phyloP scores from a whole-genome alignment of 805 yeast species.

The Yueomyces sp. region DNA sequence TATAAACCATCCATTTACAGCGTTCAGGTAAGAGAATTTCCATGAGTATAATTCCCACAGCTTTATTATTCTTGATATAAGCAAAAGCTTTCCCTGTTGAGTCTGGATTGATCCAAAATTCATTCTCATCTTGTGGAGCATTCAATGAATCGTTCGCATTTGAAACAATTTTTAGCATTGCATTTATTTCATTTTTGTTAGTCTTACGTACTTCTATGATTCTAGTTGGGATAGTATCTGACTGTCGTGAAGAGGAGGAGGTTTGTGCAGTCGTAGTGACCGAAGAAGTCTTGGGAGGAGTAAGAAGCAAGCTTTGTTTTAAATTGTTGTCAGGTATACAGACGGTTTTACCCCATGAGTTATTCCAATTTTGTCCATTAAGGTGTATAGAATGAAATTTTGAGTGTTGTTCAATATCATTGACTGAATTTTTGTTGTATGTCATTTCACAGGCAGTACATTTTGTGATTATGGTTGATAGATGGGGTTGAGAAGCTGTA shows the following conservation, averaged over 20 bases:
- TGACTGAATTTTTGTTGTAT: constrained; percentile 8
- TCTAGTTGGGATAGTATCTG: neutral
- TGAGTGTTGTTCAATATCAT: constrained; percentile 26
- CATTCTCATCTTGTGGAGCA: constrained; percentile 39
- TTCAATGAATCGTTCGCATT: constrained; percentile 47
- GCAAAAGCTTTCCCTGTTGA: constrained; percentile 35
- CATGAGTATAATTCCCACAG: constrained; percentile 44
- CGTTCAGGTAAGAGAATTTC: constrained; percentile 27
- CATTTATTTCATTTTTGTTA: constrained; percentile 19
- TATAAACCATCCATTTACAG: constrained; percentile 49
- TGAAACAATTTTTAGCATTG: constrained; percentile 30
- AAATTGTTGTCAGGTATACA: neutral
- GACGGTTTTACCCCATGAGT: constrained; percentile 21
- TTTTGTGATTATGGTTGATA: constrained; percentile 2
- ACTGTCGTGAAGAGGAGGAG: constrained; percentile 4
- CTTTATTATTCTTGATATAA: constrained; percentile 31
- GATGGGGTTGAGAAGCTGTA: neutral
- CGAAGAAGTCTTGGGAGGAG: neutral
- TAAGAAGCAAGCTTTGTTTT: neutral
- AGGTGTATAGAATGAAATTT: constrained; percentile 37
- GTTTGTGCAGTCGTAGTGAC: constrained; percentile 5
- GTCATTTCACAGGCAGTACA: constrained; percentile 20
- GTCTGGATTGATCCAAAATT: constrained; percentile 22
- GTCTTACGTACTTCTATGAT: constrained; percentile 27
- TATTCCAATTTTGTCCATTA: constrained; percentile 38